phyloP scores from a whole-genome alignment of 2,329 filamentous ascomycete species.

The Colletotrichum tropicale region DNA sequence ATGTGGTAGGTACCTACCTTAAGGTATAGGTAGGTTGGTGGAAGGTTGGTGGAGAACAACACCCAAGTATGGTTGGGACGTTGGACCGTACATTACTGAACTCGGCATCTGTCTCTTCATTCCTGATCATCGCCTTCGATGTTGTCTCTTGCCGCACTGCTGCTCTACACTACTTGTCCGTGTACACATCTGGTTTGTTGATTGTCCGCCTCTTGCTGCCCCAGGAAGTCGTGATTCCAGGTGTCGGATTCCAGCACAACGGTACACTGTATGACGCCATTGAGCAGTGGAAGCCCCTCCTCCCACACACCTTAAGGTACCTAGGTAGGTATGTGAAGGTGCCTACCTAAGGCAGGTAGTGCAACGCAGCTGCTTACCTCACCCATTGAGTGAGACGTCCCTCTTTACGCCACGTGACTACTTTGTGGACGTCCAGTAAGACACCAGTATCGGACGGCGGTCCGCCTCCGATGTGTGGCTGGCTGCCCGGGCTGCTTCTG shows the following conservation, averaged over 20 bases:
- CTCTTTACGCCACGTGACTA: not conserved
- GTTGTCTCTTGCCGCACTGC: not conserved
- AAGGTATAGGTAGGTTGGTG: not conserved
- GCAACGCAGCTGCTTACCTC: slow-evolving; percentile 4
- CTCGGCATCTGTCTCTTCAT: not conserved
- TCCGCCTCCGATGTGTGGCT: not conserved
- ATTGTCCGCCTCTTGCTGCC: not conserved
- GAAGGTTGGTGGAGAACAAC: not conserved
- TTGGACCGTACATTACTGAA: not conserved
- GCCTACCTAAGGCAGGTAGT: too few relatives aligned
- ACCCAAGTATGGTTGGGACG: not conserved
- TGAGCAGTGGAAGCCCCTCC: not conserved
- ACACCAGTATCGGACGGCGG: not conserved
- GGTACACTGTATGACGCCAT: slow-evolving; percentile 7
- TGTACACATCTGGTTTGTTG: not conserved
- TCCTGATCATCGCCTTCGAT: not conserved
- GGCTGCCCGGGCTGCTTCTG: not conserved
- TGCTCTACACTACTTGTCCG: not conserved
- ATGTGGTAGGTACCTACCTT: not conserved
- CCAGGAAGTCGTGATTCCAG: not conserved
- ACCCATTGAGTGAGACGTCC: not conserved
- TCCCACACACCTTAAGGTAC: not conserved
- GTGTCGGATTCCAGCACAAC: not conserved
- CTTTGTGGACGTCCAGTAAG: not conserved
- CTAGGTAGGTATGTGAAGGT: too few relatives aligned